These are phyloP conservation scores for Globisporangium splendens DNA, from an alignment of 352 stramenopile genomes.

Conservation along the genomic window DNA sequence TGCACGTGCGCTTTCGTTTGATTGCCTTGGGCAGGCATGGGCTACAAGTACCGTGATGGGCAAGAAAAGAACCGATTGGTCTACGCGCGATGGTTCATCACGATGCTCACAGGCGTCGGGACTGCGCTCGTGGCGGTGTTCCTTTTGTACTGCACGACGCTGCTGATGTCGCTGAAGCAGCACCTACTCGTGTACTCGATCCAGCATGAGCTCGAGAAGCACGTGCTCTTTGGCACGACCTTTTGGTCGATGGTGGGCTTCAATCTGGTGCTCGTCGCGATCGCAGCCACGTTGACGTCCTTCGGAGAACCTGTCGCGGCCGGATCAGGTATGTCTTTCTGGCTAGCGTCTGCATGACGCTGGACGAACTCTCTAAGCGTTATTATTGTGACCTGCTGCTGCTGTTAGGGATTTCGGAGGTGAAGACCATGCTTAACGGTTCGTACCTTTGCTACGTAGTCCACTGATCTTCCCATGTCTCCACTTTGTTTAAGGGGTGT, in stretches of 20 bases:
- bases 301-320: conserved; percentile 76
- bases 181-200: conserved; percentile 65
- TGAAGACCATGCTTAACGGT: conserved; percentile 92
- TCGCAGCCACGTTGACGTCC: conserved; percentile 70
- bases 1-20: too few relatives aligned
- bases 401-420: conserved; percentile 83
- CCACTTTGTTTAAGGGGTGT: too few relatives aligned
- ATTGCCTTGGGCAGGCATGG: conserved; percentile 32
- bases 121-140: conserved; percentile 77
- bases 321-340: conserved; percentile 49
- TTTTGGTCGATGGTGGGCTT: conserved; percentile 70
- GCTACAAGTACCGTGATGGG: conserved; percentile 80
- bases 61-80: conserved; percentile 75
- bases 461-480: too few relatives aligned
- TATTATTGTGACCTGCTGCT: background rate
- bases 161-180: conserved; percentile 68
- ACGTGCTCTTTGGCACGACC: conserved; percentile 68
- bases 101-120: conserved; percentile 64
- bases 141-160: conserved; percentile 74
- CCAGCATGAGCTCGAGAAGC: conserved; percentile 45
- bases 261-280: conserved; percentile 64
- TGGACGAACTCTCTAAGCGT: too few relatives aligned
- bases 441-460: conserved; percentile 4
- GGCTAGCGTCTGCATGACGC: background rate
- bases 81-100: conserved; percentile 81